Evolutionary conservation across 148 eudicot genomes (phyloP).

Genomic region (Cornus controversa): DNA sequence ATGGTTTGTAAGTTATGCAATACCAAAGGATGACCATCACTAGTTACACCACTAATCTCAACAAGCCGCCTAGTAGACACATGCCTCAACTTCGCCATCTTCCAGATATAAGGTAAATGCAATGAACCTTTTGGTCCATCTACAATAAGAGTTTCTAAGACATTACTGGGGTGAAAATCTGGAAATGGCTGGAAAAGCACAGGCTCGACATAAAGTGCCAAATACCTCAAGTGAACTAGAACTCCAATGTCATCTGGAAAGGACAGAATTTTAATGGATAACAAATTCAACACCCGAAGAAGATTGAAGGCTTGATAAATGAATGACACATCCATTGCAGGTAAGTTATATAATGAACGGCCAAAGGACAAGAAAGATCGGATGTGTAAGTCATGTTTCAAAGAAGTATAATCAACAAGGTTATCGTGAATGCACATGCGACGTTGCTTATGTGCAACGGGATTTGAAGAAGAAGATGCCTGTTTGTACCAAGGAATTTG

Average conservation of each 20-base stretch:
- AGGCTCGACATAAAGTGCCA: neutral
- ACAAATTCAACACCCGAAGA: slow-evolving; percentile 7
- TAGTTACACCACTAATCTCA: no score
- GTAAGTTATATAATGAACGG: no score
- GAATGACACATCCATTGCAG: no score
- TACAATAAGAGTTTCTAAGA: slow-evolving; percentile 20
- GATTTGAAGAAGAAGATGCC: no score
- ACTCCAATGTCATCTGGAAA: neutral
- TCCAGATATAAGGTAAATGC: neutral
- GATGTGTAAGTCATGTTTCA: no score
- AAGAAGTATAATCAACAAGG: no score
- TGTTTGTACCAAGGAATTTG: no score
- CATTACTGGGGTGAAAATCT: no score
- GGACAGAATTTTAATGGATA: neutral
- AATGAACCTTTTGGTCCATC: neutral
- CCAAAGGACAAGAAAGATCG: no score
- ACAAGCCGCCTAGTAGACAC: neutral
- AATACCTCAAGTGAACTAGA: slow-evolving; percentile 18
- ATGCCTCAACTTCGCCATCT: slow-evolving; percentile 20
- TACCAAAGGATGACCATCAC: neutral
- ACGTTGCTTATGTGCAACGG: no score
- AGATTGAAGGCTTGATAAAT: no score
- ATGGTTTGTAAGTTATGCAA: slow-evolving; percentile 14
- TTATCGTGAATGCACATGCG: no score
- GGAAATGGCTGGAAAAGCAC: slow-evolving; percentile 5